phyloP scores from a whole-genome alignment of 2,329 filamentous ascomycete species.

The Neocatenulostroma microsporum region DNA sequence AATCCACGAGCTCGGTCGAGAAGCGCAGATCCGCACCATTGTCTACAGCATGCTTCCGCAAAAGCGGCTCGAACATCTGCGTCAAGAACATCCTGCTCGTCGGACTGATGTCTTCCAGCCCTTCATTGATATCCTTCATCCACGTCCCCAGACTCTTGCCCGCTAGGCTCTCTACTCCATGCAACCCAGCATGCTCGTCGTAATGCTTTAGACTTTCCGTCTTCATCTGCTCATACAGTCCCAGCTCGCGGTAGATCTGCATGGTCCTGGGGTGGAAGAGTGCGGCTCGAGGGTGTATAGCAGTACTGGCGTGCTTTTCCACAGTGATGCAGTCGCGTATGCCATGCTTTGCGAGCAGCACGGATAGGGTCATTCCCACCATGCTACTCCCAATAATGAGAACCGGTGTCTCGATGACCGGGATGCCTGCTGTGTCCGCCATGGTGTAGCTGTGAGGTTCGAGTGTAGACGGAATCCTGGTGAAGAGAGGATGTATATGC shows the following conservation, averaged over 20 bases:
- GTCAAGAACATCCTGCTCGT: constrained; percentile 17
- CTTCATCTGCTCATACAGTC: constrained; percentile 17
- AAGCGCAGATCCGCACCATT: constrained; percentile 15
- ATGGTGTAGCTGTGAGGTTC: no score
- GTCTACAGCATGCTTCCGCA: constrained; percentile 13
- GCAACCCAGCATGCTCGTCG: constrained; percentile 16
- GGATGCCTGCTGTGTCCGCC: neutral
- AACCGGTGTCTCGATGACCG: constrained; percentile 9
- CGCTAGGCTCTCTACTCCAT: constrained; percentile 18
- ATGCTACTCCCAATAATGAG: constrained; percentile 18
- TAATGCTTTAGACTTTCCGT: constrained; percentile 15
- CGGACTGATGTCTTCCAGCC: constrained; percentile 15
- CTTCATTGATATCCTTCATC: constrained; percentile 17
- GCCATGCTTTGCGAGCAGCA: constrained; percentile 17
- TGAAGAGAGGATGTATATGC: no score
- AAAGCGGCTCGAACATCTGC: constrained; percentile 20
- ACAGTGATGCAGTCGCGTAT: constrained; percentile 14
- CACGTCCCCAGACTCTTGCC: constrained; percentile 13
- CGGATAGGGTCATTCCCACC: constrained; percentile 18
- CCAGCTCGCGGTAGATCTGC: constrained; percentile 19
- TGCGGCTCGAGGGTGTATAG: constrained; percentile 20
- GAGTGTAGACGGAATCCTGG: no score
- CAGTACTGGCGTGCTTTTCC: constrained; percentile 18
- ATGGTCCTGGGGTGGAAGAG: constrained; percentile 18
- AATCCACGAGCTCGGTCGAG: constrained; percentile 14